Base-by-base conservation (phyloP, 352 stramenopile genomes). In the Phytophthora hybrid region DNA sequence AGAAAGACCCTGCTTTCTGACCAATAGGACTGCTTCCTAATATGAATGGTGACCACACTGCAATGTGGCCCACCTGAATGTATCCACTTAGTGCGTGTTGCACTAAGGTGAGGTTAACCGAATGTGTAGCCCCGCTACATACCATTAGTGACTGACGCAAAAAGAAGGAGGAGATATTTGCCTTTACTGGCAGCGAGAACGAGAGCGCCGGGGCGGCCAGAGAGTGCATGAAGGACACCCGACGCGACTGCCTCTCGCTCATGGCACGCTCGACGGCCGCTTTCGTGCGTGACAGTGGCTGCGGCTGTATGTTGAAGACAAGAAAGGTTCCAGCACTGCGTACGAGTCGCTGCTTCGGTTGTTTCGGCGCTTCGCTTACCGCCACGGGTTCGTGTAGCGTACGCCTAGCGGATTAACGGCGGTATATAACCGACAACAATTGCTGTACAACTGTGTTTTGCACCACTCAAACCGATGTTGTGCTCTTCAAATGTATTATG, bases 281-380 rank as follows among this genome's bases (percentile, higher is more conserved):
- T 8, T 65, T 57, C 44, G 23, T 65, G 46, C 18, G 59, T 46
- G 44, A 65, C 5, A 26, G 47, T 65, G 59, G 46, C 31, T 65
- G 5, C 16, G 57, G 23, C 18, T 19, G n/a, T 62, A 55, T 31
- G 21, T 52, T 21, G 32, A 61, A 19, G 1, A 7, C 54, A 69
- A 53, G 41, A 60, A 53, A 52, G 37, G 41, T 41, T 5, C 59
- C 2, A 55, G 49, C 49, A 64, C 49, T 16, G 47, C 47, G 10
- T 59, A 67, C 19, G 19, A 67, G 31, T 67, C 14, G 21, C 18
- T 59, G 31, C 32, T 59, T 14, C 47, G 32, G 49, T 18, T 65
- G 23, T 21, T 65, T 19, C 59, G 31, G 9, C 29, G 59, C 19
- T 65, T 65, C 19, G 59, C 29, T 23, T 59, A 59, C 10, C 26